phyloP scores from a whole-genome alignment of 2,329 filamentous ascomycete species.

The Colletotrichum sp. region DNA sequence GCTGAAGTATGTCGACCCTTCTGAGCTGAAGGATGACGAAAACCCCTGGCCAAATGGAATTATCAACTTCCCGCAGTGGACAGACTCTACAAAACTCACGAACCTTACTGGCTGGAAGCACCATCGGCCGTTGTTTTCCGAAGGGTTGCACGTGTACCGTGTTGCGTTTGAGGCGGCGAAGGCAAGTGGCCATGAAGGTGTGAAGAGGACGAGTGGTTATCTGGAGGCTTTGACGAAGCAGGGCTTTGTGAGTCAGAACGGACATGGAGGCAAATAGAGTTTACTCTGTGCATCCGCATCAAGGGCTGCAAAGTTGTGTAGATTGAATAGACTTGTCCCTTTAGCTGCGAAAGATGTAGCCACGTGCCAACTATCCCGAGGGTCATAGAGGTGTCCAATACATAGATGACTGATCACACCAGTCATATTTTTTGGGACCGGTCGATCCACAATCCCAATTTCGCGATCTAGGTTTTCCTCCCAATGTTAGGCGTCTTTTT shows the following conservation, averaged over 20 bases:
- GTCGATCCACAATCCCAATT: background rate
- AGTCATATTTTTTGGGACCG: rapidly evolving
- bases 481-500: background rate
- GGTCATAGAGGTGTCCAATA: background rate
- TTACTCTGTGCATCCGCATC: rapidly evolving
- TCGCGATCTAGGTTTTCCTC: too few relatives aligned
- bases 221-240: background rate
- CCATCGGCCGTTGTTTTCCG: slow-evolving; percentile 38
- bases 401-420: background rate
- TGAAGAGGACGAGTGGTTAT: background rate
- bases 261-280: background rate
- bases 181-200: background rate
- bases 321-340: background rate
- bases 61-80: slow-evolving; percentile 46
- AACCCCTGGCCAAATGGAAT: slow-evolving; percentile 25
- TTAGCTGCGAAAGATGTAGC: background rate
- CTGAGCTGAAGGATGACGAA: slow-evolving; percentile 15
- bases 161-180: slow-evolving; percentile 41
- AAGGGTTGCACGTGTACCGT: slow-evolving; percentile 40
- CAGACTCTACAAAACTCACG: slow-evolving; percentile 45
- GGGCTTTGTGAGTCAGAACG: background rate
- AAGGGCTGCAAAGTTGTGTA: background rate
- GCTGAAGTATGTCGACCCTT: slow-evolving; percentile 27
- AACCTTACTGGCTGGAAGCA: slow-evolving; percentile 45
- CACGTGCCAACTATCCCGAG: background rate